A percentile compares a stretch with the other conserved stretches of the same genome.
These are phyloP conservation scores for Letharia columbiana DNA, from an alignment of 495 filamentous ascomycete genomes.

Conservation along the genomic window DNA sequence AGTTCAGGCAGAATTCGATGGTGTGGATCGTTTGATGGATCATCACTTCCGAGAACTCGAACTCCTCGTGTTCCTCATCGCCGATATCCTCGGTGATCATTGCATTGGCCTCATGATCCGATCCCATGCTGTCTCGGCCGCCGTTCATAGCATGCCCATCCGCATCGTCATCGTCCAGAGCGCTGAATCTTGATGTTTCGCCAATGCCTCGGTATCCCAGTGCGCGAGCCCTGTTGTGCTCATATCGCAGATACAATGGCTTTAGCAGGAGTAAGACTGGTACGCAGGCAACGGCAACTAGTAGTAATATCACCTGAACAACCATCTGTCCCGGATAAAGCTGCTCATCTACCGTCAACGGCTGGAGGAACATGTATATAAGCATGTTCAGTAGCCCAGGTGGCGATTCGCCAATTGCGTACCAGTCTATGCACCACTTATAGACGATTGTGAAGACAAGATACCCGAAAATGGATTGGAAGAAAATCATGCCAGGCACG, in stretches of 20 bases:
- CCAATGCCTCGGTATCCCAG: slow-evolving; percentile 88
- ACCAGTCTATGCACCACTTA: slow-evolving; percentile 94
- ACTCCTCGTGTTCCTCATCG: slow-evolving; percentile 81
- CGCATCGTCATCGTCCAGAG: slow-evolving; percentile 76
- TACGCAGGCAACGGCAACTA: slow-evolving; percentile 77
- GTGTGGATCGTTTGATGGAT: slow-evolving; percentile 99
- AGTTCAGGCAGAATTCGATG: slow-evolving; percentile 98
- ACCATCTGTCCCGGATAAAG: slow-evolving; percentile 68
- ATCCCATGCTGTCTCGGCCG: slow-evolving; percentile 63
- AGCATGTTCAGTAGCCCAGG: slow-evolving; percentile 95
- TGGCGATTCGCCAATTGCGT: slow-evolving; percentile 51
- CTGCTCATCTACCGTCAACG: slow-evolving; percentile 61
- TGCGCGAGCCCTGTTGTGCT: slow-evolving; percentile 81
- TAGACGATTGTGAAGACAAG: slow-evolving; percentile 88
- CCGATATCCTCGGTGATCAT: slow-evolving; percentile 76
- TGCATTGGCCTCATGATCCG: slow-evolving; percentile 78
- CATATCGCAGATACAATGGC: slow-evolving; percentile 84
- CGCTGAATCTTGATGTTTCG: slow-evolving; percentile 75
- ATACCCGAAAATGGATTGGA: slow-evolving; percentile 98
- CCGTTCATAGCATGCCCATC: slow-evolving; percentile 47
- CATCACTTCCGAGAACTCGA: slow-evolving; percentile 92
- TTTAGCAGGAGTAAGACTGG: slow-evolving; percentile 90
- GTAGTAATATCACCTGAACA: slow-evolving; percentile 71
- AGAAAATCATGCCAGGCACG: slow-evolving; percentile 96
- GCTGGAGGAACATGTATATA: slow-evolving; percentile 97